Base-by-base conservation (phyloP, 345 rosid species). In the Ailanthus altissimus region DNA sequence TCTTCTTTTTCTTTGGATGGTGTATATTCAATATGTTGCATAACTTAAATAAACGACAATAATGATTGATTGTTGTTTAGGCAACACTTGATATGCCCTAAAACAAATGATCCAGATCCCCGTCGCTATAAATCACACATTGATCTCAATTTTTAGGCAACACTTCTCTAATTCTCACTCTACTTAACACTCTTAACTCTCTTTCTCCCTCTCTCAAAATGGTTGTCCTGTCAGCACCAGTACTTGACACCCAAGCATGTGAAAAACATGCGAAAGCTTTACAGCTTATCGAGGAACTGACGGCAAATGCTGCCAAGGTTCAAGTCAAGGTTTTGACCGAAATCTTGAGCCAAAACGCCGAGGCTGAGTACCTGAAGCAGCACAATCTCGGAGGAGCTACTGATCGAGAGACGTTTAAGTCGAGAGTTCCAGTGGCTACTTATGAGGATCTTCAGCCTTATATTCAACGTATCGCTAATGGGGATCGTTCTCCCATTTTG, bases 401-500 rank as follows among this genome's bases (percentile, higher is more conserved):
- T 6, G 94, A 94, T 84, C 88, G 91, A 0, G 86, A 86, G 0
- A 75, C 85, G 16, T 92, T 92, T 82, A 94, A 92, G 79, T 76
- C 92, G 6, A 92, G 78, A 74, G 23, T 94, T 62, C 94, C 97
- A 1, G 38, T 32, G 3, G 38, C 3, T 32, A 32, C 38, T 32
- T 32, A 32, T 3, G 97, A 94, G 70, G 94, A 90, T 76, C 90
- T 94, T 53, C 91, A 84, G 84, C 93, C 96, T 0, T 90, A 90
- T 64, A 94, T 94, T 76, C 95, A 92, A 71, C 94, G 98, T 15
- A 89, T 94, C n/a, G 98, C 98, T 80, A 87, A 92, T 15, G 97
- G 98, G 7, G 96, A 94, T 79, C 84, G 85, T n/a, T 94, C 98
- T 67, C 77, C 97, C 5, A 94, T 94, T 80, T 79, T 94, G 70